Evolutionary conservation across 2,329 filamentous ascomycete genomes (phyloP).

Genomic region (Aspergillus clavatus): DNA sequence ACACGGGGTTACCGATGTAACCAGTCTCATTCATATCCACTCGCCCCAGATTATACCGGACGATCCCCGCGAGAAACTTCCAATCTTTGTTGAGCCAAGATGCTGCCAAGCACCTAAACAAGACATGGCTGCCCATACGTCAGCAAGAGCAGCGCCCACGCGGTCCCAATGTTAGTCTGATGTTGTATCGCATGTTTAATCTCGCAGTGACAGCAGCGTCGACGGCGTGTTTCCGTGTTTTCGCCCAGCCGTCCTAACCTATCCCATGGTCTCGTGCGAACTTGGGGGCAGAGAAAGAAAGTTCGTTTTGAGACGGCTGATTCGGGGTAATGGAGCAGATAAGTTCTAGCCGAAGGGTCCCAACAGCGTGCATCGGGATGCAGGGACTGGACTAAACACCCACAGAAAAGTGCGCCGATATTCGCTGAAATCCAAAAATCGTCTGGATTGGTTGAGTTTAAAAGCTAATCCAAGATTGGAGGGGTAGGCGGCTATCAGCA

Average conservation of each 20-base stretch:
- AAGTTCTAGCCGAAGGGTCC: background rate
- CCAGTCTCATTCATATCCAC: background rate
- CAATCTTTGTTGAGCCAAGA: slow-evolving; percentile 19
- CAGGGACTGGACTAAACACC: background rate
- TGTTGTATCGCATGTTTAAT: background rate
- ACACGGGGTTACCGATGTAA: background rate
- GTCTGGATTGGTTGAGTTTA: background rate
- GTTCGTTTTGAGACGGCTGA: background rate
- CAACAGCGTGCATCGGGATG: background rate
- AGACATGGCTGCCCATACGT: slow-evolving; percentile 9
- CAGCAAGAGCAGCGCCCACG: background rate
- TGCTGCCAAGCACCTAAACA: slow-evolving; percentile 19
- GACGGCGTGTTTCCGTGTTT: background rate
- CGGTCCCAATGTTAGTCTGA: background rate
- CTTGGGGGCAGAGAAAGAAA: background rate
- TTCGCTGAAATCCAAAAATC: background rate
- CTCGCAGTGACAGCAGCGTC: background rate
- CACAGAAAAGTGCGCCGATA: background rate
- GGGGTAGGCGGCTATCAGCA: background rate
- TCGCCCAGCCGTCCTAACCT: background rate
- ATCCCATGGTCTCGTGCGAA: background rate
- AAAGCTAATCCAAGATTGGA: background rate
- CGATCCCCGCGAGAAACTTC: slow-evolving; percentile 10
- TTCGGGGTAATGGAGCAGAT: background rate
- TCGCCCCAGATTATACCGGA: slow-evolving; percentile 11